Evolutionary conservation across 202 grass and related monocot species (phyloP), one percentile per base, ranked within the genome.

Genomic region (Cymbopogon flexuosus): DNA sequence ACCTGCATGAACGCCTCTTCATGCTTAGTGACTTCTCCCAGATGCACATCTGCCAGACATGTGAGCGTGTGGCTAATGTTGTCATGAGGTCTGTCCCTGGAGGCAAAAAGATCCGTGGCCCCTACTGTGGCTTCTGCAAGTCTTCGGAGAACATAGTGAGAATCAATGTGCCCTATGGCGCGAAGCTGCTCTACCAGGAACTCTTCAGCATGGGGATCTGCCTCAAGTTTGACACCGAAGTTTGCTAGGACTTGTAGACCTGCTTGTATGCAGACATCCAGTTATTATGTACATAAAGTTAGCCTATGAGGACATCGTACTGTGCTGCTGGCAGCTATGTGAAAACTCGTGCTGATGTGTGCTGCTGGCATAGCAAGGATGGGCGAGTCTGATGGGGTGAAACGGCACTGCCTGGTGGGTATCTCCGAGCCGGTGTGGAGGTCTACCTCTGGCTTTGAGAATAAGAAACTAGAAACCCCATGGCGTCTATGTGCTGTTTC

Each of bases 171-270:
- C 96, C 96, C 13, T 95, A 95, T 2, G 92, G 96, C 8, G 92
- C 96, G 10, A 98, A 98, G 86, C 83, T 95, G 64, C 92, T 95
- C 12, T 95, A 98, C 84, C 92, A 95, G 74, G 92, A 99, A 40
- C 88, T 99, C 63, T 99, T 99, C 51, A 95, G 96, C 80, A 99
- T 93, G 88, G 96, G 96, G 22, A 95, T 99, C 75, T 93, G 88
- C 80, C 83, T 95, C 22, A 99, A 95, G 73, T 99, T 99, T 13
- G 86, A 95, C 72, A 90, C 92, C 0, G 78, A 99, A 57, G 73
- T 99, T 37, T 91, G 96, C 62, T 99, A 92, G 76, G 73, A 67
- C 42, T 46, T 23, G 5, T 52, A 31, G 37, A 19, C 8, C 69
- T 72, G 23, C 30, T 1, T 22, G 16, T 21, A 52, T 52, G 5